Base-by-base conservation (phyloP, 1,139 yeast genomes). In the Sugiyamaella neomexicana region DNA sequence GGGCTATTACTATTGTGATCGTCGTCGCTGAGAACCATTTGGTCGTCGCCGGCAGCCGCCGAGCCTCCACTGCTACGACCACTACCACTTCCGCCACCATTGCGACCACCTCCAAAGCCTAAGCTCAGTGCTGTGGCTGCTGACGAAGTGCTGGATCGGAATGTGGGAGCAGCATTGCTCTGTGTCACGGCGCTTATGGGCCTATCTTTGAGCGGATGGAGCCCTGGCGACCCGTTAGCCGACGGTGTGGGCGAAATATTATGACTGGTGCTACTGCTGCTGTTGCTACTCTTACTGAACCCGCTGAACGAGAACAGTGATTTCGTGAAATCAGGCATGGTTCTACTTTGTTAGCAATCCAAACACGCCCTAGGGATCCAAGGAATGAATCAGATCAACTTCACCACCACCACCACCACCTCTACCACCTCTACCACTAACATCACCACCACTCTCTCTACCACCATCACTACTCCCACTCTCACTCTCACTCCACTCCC, bases 321-420 rank as follows among this genome's bases (percentile, higher is more conserved):
- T 56, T 62, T 65, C 10, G 69, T 65, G 55, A 65, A 65, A 51
- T 65, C 69, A 27, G 68, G 68, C 69, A 65, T 65, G 9, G 2
- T 8, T 23, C n/a, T 9, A 9, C 34, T 9, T 7, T 12, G 34
- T 29, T 29, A 29, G 34, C 31, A 27, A n/a, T n/a, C n/a, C n/a
- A n/a, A n/a, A n/a, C n/a, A n/a, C n/a, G n/a, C n/a, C n/a, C n/a
- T n/a, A n/a, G n/a, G n/a, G n/a, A n/a, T n/a, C n/a, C n/a, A n/a
- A n/a, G n/a, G n/a, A n/a, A n/a, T n/a, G n/a, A n/a, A n/a, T n/a
- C n/a, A n/a, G n/a, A n/a, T n/a, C n/a, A n/a, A n/a, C n/a, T n/a
- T n/a, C n/a, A n/a, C n/a, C n/a, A n/a, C n/a, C n/a, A n/a, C n/a
- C n/a, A n/a, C n/a, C n/a, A n/a, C n/a, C n/a, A n/a, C n/a, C n/a